Conservation (phyloP, 495 filamentous ascomycete genomes). For the Neurospora sp. region DNA sequence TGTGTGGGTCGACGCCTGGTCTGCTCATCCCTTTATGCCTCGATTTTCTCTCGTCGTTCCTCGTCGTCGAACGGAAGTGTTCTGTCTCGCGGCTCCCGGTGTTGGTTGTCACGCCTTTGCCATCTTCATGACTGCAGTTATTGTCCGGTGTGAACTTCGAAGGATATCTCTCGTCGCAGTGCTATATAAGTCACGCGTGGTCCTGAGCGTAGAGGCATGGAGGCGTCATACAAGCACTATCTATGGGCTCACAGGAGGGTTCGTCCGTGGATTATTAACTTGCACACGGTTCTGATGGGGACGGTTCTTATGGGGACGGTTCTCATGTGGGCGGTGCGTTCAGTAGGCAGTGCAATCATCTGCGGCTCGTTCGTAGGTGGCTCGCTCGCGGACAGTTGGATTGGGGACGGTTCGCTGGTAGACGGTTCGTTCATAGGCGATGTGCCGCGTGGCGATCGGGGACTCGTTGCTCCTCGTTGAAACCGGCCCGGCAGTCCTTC, state of each 20-base stretch:
- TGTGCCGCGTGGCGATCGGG: neutral
- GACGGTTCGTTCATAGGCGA: neutral
- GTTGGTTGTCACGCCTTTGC: neutral
- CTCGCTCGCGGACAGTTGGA: too few species aligned
- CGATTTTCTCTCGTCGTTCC: neutral
- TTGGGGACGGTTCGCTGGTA: neutral
- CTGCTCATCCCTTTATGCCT: neutral
- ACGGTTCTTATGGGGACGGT: neutral
- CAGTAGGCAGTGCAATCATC: too few species aligned
- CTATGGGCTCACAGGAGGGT: neutral
- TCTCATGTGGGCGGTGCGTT: neutral
- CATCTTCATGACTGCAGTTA: neutral
- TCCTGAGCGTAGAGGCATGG: fast-evolving
- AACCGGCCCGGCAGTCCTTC: neutral
- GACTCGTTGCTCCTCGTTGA: neutral
- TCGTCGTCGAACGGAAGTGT: neutral
- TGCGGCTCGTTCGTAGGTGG: too few species aligned
- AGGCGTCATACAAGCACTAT: neutral
- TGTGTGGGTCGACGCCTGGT: neutral
- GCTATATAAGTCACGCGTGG: neutral
- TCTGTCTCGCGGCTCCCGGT: neutral
- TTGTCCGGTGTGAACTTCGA: neutral
- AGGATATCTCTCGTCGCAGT: neutral
- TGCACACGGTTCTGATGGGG: neutral
- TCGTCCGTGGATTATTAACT: neutral